Base-by-base conservation (phyloP, 352 stramenopile genomes). In the Saprolegnia parasitica region DNA sequence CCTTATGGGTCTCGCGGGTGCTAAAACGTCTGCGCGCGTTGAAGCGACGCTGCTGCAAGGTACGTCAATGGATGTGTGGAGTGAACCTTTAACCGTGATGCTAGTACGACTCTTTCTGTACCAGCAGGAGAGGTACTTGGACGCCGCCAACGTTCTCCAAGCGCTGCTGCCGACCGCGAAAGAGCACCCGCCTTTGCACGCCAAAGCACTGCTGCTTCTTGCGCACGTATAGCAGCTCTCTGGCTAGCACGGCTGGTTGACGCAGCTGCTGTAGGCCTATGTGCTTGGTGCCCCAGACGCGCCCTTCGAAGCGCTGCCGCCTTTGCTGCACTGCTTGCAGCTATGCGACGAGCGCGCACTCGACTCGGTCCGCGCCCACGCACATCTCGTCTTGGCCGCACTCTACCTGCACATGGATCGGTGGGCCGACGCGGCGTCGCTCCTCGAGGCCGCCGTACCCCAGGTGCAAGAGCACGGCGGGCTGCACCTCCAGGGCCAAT, bases 241-340 rank as follows among this genome's bases (percentile, higher is more conserved):
- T 60, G 1, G 24, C 52, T 60, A 10, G 42, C 11, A 49, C 35
- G 52, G 9, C 35, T 60, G 52, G 13, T 4, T 4, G 52, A 60
- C 42, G 1, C 29, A 5, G 3, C 8, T 49, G 1, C 3, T 40
- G 35, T 24, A 60, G 52, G 52, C 52, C 3, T 24, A 60, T 9
- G 3, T 9, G 35, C 4, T 20, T 2, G 16, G 24, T 4, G 24
- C 24, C 4, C 52, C 42, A 0, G 63, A 61, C 42, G 63, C 47
- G 32, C 63, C 63, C 5, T 70, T 70, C 42, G 37, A 61, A 20
- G 71, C 76, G 15, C 61, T 90, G 6, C 54, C 71, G 23, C 66
- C 73, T 37, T 50, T 90, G 10, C 55, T 87, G 13, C 75, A 88
- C 71, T 87, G 77, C 45, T 61, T 90, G 1, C 42, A 70, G 10